Base-by-base conservation (phyloP, 2,329 filamentous ascomycete species). In the Aspergillus piperis region DNA sequence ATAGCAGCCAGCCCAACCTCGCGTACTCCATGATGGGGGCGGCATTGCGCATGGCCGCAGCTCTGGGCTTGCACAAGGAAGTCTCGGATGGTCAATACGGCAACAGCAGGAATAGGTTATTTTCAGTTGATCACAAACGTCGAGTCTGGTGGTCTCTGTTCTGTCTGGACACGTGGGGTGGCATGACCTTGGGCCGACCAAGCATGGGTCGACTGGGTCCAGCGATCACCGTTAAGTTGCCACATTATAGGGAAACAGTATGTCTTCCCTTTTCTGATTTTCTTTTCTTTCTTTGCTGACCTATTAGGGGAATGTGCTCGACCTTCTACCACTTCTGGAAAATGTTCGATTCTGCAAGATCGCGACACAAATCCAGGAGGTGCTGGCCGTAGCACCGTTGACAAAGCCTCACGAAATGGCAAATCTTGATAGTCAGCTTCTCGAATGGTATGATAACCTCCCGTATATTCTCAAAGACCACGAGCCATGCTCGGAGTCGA, bases 341-440 rank as follows among this genome's bases (percentile, higher is more conserved):
- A 91, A 90, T 71, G 88, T 91, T 64, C 86, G 88, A 54, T 93
- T 93, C 75, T 91, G 89, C 77, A 90, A 89, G 73, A 90, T 94
- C 61, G 88, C 89, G 19, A 91, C 90, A 0, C 85, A 86, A 62
- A 89, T 93, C 59, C 90, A 94, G 71, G 90, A 94, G 68, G 84
- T 87, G 55, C 82, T 94, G 2, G 88, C 89, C 15, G 86, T 88
- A 57, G 84, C 86, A 1, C 88, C 90, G 0, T 79, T 91, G 1
- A 82, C 91, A 2, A 83, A 84, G n/a, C 80, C 83, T 30, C 83
- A 87, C 30, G 89, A 92, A 69, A 86, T 90, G 19, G 82, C 83
- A 59, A 82, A 81, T 58, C 82, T 91, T 19, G 90, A 93, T 68
- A 79, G 79, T 2, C 87, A 91, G 68, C 82, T 93, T 0, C 80